Base-by-base conservation (phyloP, 306 rosid species). In the Sphenostylis stenocarpa region DNA sequence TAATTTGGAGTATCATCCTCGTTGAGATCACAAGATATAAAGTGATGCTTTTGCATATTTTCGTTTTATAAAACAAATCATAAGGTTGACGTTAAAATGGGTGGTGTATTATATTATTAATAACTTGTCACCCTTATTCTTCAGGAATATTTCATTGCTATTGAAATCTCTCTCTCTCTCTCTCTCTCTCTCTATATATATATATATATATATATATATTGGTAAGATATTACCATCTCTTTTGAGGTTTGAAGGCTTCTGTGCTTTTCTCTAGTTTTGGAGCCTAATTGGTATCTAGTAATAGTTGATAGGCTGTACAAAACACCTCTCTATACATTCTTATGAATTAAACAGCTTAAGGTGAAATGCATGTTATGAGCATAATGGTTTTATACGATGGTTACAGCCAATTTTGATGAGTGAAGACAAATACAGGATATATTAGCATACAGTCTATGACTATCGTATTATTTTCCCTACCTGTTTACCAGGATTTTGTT, bases 401-500 rank as follows among this genome's bases (percentile, higher is more conserved):
- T 38, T 38, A 8, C 43, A 0, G 43, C 13, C 9, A 38, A 8
- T 38, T 38, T 38, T 38, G 3, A 31, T 21, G 29, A 51, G 10
- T 60, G 60, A 33, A 51, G 53, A 60, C 29, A 57, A 49, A 20
- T 60, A 41, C 36, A 67, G 67, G 29, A 38, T 44, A 56, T 57
- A 7, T 45, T 62, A 56, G 67, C 41, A 13, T 65, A 47, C 52
- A 14, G 43, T 45, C 13, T 73, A 34, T 47, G 34, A 34, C 64
- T 68, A 26, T 80, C 43, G 11, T 73, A 74, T 68, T 71, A 51
- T 66, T 70, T 81, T 56, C 44, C 71, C 44, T 68, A 57, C 10
- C 60, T 26, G 57, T 70, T 85, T 68, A 78, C 20, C 45, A 23
- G 20, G 55, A n/a, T 20, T 69, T 64, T 72, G 23, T 21, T 80